These are phyloP conservation scores for Cryptococcus sp. DNA, from an alignment of 1,284 basidiomycete genomes.

Conservation along the genomic window DNA sequence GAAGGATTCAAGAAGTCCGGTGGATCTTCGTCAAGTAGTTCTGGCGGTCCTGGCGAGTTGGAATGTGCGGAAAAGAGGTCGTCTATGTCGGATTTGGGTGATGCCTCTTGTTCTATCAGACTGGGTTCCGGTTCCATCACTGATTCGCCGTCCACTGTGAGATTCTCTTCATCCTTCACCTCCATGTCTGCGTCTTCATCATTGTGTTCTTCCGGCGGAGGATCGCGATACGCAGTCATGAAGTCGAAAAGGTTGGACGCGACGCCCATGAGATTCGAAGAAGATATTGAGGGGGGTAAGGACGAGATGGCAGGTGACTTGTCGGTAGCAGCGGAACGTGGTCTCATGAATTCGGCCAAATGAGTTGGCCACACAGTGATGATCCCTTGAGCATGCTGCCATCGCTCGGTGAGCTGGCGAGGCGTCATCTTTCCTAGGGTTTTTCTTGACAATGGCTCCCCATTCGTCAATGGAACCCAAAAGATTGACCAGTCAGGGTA, in stretches of 20 bases:
- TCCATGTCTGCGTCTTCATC: conserved; percentile 15
- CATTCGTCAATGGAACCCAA: conserved; percentile 30
- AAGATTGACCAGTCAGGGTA: conserved; percentile 35
- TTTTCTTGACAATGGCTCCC: neutral
- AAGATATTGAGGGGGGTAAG: neutral
- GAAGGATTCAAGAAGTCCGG: neutral
- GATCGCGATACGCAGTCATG: conserved; percentile 32
- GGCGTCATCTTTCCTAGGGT: conserved; percentile 5
- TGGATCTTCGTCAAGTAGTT: conserved; percentile 3
- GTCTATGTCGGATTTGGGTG: conserved; percentile 29
- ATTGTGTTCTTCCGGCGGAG: conserved; percentile 8
- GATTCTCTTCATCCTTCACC: conserved; percentile 16
- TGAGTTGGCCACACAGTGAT: conserved; percentile 47
- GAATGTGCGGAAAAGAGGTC: conserved; percentile 45
- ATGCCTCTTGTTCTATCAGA: neutral
- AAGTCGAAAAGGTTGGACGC: conserved; percentile 40
- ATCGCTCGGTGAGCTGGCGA: conserved; percentile 10
- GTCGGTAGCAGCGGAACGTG: neutral
- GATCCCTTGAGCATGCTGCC: conserved; percentile 29
- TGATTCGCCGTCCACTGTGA: conserved; percentile 14
- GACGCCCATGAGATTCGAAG: conserved; percentile 28
- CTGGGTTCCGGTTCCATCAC: conserved; percentile 1
- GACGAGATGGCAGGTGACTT: neutral
- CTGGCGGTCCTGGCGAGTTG: conserved; percentile 7
- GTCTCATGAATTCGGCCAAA: conserved; percentile 14